These are phyloP conservation scores for Scleroderma bovista DNA, from an alignment of 768 basidiomycete genomes.

Conservation along the genomic window DNA sequence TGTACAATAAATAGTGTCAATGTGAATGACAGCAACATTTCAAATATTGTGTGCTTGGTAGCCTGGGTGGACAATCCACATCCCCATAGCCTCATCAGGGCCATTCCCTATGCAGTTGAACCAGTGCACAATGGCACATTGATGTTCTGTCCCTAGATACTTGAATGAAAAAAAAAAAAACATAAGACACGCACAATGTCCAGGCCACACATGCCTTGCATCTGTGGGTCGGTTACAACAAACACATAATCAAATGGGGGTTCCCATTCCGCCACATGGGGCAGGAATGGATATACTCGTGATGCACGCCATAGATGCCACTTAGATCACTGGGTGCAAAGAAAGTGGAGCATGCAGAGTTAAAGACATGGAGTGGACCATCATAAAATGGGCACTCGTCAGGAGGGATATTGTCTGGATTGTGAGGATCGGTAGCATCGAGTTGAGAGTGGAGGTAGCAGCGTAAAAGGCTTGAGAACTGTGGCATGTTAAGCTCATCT, in stretches of 20 bases:
- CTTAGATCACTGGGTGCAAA: constrained; percentile 25
- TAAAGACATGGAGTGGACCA: constrained; percentile 1
- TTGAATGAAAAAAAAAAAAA: constrained; percentile 22
- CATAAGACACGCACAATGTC: constrained; percentile 11
- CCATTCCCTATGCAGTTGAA: constrained; percentile 10
- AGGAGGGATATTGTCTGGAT: not conserved
- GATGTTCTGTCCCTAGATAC: constrained; percentile 1
- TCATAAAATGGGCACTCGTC: not conserved
- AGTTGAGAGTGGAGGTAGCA: constrained; percentile 4
- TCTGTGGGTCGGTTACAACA: constrained; percentile 7
- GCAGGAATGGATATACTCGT: constrained; percentile 16
- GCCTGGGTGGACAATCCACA: constrained; percentile 23
- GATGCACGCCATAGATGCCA: constrained; percentile 23
- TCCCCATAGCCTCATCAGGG: constrained; percentile 19
- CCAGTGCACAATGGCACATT: constrained; percentile 21
- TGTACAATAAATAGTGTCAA: constrained; percentile 24
- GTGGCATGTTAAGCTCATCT: not conserved
- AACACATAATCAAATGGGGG: constrained; percentile 16
- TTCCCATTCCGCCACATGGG: constrained; percentile 16
- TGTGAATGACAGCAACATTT: constrained; percentile 17
- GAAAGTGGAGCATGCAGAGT: constrained; percentile 19
- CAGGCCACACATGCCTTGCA: constrained; percentile 14
- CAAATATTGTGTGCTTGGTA: not conserved
- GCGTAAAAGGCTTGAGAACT: not conserved
- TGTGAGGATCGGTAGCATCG: constrained; percentile 5